These are phyloP conservation scores for Candida cerambycidarum DNA, from an alignment of 805 yeast species.

Conservation along the genomic window DNA sequence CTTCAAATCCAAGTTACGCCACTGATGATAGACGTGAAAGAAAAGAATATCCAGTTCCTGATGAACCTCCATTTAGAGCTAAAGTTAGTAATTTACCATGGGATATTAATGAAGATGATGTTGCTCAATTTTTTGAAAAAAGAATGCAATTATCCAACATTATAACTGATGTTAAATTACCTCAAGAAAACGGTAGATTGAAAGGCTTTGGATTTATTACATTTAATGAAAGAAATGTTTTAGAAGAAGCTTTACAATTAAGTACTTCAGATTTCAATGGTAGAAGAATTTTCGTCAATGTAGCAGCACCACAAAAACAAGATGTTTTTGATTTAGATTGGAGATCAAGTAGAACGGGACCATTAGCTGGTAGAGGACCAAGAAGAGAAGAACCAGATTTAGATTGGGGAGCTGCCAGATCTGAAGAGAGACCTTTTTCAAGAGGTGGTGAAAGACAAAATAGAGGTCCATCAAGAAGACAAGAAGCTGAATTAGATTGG, in stretches of 20 bases:
- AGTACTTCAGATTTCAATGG: constrained; percentile 46
- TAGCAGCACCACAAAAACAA: constrained; percentile 56
- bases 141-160: constrained; percentile 50
- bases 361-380: constrained; percentile 25
- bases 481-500: constrained; percentile 43
- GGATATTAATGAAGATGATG: constrained; percentile 67
- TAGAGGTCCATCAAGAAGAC: constrained; percentile 25
- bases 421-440: constrained; percentile 18
- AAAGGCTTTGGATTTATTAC: constrained; percentile 58
- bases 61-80: constrained; percentile 90
- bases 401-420: constrained; percentile 33
- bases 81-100: constrained; percentile 82
- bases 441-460: constrained; percentile 15
- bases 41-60: constrained; percentile 83
- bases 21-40: constrained; percentile 46
- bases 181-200: constrained; percentile 63
- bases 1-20: constrained; percentile 11
- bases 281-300: constrained; percentile 53
- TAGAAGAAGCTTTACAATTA: constrained; percentile 53
- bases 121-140: constrained; percentile 61
- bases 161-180: constrained; percentile 66
- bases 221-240: constrained; percentile 43
- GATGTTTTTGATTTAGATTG: constrained; percentile 48
- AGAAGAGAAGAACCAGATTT: constrained; percentile 22
- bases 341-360: constrained; percentile 33